phyloP scores from a whole-genome alignment of 2,329 filamentous ascomycete species.

The Didymella sp. region DNA sequence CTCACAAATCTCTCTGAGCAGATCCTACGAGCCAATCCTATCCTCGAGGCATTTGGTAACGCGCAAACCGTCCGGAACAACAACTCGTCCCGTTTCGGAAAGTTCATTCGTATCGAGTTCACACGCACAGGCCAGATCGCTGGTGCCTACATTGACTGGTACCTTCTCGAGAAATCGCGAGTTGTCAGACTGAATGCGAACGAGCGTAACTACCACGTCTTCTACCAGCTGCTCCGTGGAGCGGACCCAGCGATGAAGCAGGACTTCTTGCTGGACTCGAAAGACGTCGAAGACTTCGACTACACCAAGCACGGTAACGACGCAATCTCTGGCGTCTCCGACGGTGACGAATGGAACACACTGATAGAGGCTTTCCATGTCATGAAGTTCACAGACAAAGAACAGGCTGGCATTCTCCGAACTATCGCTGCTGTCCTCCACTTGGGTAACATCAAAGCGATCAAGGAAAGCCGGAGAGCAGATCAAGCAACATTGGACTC shows the following conservation, averaged over 20 bases:
- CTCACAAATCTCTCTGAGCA: conserved; percentile 93
- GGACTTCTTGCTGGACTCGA: conserved; percentile 75
- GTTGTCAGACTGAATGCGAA: conserved; percentile 87
- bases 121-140: conserved; percentile 85
- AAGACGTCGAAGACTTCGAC: conserved; percentile 84
- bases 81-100: conserved; percentile 97
- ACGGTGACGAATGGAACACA: conserved; percentile 86
- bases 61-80: conserved; percentile 98
- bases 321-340: conserved; percentile 87
- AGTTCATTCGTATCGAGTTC: conserved; percentile 98
- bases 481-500: conserved; percentile 86
- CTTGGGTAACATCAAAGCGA: conserved; percentile 86
- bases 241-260: conserved; percentile 76
- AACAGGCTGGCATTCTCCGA: conserved; percentile 81
- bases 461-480: conserved; percentile 87
- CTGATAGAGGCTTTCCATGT: conserved; percentile 91
- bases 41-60: conserved; percentile 97
- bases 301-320: conserved; percentile 94
- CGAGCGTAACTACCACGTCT: conserved; percentile 96
- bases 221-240: conserved; percentile 92
- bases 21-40: conserved; percentile 94
- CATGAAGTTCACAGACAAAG: conserved; percentile 89
- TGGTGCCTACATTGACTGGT: conserved; percentile 98
- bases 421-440: conserved; percentile 93
- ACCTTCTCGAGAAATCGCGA: conserved; percentile 95